phyloP scores from a whole-genome alignment of 495 filamentous ascomycete genomes.

The Xylaria scruposa region DNA sequence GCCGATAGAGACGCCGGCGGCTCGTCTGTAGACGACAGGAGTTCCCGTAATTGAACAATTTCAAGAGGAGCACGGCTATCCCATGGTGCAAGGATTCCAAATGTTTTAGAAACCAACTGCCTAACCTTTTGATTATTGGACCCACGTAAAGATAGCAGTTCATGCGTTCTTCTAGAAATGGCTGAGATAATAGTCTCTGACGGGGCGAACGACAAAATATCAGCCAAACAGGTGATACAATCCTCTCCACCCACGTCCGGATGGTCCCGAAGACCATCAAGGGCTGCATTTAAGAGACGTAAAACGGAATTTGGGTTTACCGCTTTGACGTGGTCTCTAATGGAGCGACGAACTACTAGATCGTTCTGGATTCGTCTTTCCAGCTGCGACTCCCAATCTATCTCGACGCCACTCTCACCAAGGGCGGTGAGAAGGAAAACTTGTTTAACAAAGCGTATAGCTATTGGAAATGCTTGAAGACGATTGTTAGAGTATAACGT shows the following conservation, averaged over 20 bases:
- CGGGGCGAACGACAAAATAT: conserved; percentile 70
- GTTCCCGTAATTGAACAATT: conserved; percentile 30
- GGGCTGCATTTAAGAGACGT: conserved; percentile 39
- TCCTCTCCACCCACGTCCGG: conserved; percentile 47
- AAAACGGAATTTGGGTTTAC: conserved; percentile 36
- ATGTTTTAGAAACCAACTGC: conserved; percentile 67
- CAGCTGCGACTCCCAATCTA: conserved; percentile 85
- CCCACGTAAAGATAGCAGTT: conserved; percentile 63
- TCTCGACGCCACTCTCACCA: conserved; percentile 66
- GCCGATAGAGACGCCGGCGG: conserved; percentile 37
- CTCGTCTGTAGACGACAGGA: conserved; percentile 28
- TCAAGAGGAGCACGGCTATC: conserved; percentile 26
- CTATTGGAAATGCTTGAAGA: conserved; percentile 64
- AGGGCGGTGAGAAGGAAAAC: conserved; percentile 79
- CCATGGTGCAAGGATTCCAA: conserved; percentile 72
- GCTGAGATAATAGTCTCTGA: conserved; percentile 52
- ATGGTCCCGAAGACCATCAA: conserved; percentile 40
- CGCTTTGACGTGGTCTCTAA: conserved; percentile 54
- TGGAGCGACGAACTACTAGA: conserved; percentile 60
- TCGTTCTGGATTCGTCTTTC: conserved; percentile 72
- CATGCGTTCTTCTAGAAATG: conserved; percentile 54
- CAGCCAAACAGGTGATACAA: conserved; percentile 67
- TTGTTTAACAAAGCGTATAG: conserved; percentile 73
- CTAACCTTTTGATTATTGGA: conserved; percentile 74
- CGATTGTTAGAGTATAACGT: conserved; percentile 46